Conservation (phyloP, 2,329 filamentous ascomycete genomes). For the Falciphora oryzae region DNA sequence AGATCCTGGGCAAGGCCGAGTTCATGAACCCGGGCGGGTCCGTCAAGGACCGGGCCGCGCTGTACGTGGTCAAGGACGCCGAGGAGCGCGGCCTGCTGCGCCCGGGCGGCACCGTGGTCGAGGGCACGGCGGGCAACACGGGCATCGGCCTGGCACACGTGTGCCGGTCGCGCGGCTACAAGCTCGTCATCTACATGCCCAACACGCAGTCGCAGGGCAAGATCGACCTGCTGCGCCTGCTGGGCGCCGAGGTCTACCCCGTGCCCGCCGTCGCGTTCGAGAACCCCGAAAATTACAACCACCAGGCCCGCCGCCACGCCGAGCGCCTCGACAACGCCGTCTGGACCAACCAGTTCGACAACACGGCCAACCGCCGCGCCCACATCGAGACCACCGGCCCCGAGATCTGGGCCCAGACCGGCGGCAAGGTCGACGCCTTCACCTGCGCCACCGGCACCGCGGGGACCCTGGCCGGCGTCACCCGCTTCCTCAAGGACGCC, state of each 20-base stretch:
- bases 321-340: conserved; percentile 80
- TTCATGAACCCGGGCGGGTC: conserved; percentile 98
- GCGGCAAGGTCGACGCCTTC: conserved; percentile 82
- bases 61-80: conserved; percentile 90
- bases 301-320: conserved; percentile 88
- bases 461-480: conserved; percentile 84
- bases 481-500: conserved; percentile 80
- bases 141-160: conserved; percentile 97
- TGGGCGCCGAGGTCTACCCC: conserved; percentile 92
- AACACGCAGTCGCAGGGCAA: conserved; percentile 98
- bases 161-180: conserved; percentile 86
- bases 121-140: conserved; percentile 96
- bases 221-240: conserved; percentile 82
- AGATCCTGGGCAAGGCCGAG: conserved; percentile 90
- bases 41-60: conserved; percentile 91
- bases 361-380: conserved; percentile 85
- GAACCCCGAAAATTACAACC: conserved; percentile 95
- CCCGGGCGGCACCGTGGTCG: conserved; percentile 88
- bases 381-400: conserved; percentile 97
- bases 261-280: conserved; percentile 95
- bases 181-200: conserved; percentile 98
- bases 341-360: conserved; percentile 99
- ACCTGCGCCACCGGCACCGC: conserved; percentile 92
- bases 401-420: conserved; percentile 93
- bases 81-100: conserved; percentile 79